Evolutionary conservation across 2,329 filamentous ascomycete species (phyloP), one percentile per base, ranked within the genome.

Genomic region (Diaporthe sp.): DNA sequence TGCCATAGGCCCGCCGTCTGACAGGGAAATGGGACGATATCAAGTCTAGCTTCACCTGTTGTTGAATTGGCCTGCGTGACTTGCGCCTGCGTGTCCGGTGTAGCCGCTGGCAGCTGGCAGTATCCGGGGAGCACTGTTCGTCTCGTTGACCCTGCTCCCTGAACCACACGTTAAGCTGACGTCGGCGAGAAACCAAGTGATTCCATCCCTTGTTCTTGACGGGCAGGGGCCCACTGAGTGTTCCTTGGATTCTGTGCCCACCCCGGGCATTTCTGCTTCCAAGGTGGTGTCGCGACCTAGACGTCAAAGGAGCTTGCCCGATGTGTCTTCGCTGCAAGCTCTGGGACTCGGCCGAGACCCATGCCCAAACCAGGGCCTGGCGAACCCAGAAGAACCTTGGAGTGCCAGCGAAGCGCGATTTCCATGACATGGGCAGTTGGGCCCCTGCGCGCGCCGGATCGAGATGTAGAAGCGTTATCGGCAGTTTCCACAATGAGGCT

Each of bases 401-500:
- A 53, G 27, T 39, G 15, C 47, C 32, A 39, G n/a, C 63, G n/a
- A 25, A 68, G 63, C 63, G 63, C 63, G 32, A 68, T 68, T 53
- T 51, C 30, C 32, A 17, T 35, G 30, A 25, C 22, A 66, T 51
- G 44, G 61, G 44, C n/a, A 37, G 15, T 25, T 27, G n/a, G 13
- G 22, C n/a, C 32, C 32, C n/a, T 39, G 30, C 37, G 63, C 12
- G 32, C 44, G 15, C 22, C 4, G 32, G 73, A 75, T 75, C 73
- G 73, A 70, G 73, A 72, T 70, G 61, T 63, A 27, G 17, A 35
- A 15, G 53, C 37, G 56, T 30, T 51, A 72, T 72, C 61, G 70
- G 55, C 70, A 56, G 51, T 72, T 51, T 47, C 35, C 42, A 27
- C 35, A 65, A n/a, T 63, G 65, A 71, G 47, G 72, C 55, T 63